A percentile compares a stretch with the other conserved stretches of the same genome.
Evolutionary conservation across 768 basidiomycete species (phyloP).

Genomic region (Coprinopsis sp.): DNA sequence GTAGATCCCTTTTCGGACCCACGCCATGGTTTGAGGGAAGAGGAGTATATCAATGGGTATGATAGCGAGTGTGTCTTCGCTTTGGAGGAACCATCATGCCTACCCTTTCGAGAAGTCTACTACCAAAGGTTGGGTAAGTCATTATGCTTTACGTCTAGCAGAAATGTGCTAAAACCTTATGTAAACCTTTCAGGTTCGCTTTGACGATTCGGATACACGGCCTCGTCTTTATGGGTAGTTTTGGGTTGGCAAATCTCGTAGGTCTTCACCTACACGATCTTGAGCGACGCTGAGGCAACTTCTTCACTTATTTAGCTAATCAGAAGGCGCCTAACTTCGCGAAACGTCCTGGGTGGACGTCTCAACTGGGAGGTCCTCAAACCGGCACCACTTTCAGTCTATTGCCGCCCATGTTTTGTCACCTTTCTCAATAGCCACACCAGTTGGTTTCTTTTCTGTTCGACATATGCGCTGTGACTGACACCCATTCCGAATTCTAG

Average conservation of each 20-base stretch:
- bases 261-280: background rate
- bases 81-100: slow-evolving; percentile 71
- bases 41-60: slow-evolving; percentile 61
- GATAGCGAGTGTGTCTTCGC: slow-evolving; percentile 58
- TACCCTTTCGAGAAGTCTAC: slow-evolving; percentile 51
- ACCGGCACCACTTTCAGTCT: slow-evolving; percentile 49
- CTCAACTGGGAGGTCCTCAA: slow-evolving; percentile 52
- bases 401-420: slow-evolving; percentile 51
- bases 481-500: slow-evolving; percentile 31
- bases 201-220: slow-evolving; percentile 76
- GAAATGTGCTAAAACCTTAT: background rate
- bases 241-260: slow-evolving; percentile 53
- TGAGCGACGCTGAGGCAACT: background rate
- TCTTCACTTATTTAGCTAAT: slow-evolving; percentile 27
- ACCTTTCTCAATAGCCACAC: slow-evolving; percentile 70
- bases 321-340: slow-evolving; percentile 51
- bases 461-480: background rate
- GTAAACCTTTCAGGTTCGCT: slow-evolving; percentile 59
- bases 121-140: slow-evolving; percentile 41
- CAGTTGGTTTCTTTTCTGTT: slow-evolving; percentile 25
- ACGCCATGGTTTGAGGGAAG: slow-evolving; percentile 48
- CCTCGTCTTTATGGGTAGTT: slow-evolving; percentile 49
- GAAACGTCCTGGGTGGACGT: slow-evolving; percentile 49
- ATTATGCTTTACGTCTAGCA: background rate
- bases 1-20: slow-evolving; percentile 61